Percentiles rank a stretch among this genome's conserved stretches.
Conservation (phyloP, 2,329 filamentous ascomycete species). For the Acrocalymma vagum region DNA sequence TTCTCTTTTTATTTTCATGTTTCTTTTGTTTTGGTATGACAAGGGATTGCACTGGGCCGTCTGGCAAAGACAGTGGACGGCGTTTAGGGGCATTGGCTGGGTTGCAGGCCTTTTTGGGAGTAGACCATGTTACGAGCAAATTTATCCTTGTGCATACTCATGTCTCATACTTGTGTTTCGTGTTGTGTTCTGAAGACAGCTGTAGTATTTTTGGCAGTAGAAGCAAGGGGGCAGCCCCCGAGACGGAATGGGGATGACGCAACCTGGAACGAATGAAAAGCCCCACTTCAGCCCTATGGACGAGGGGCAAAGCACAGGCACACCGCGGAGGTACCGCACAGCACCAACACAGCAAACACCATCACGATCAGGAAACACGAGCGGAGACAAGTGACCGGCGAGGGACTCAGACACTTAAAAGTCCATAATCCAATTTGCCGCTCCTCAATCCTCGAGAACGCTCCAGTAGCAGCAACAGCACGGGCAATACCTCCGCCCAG, state of each 20-base stretch:
- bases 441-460: too few species aligned
- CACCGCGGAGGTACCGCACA: constrained; percentile 1
- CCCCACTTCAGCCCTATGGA: constrained; percentile 45
- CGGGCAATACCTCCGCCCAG: constrained; percentile 2
- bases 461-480: not conserved
- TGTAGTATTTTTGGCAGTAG: too few species aligned
- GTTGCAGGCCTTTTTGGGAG: too few species aligned
- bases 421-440: too few species aligned
- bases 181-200: too few species aligned
- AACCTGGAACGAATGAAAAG: constrained; percentile 9
- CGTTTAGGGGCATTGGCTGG: constrained; percentile 30
- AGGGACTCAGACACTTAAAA: too few species aligned
- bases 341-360: too few species aligned
- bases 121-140: constrained; percentile 19
- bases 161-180: not conserved
- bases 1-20: constrained; percentile 24
- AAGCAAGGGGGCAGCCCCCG: too few species aligned
- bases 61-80: constrained; percentile 24
- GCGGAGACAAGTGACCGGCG: too few species aligned
- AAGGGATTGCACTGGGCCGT: constrained; percentile 24
- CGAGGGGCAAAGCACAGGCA: too few species aligned
- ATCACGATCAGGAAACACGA: too few species aligned
- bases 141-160: constrained; percentile 4
- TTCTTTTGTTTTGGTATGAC: constrained; percentile 14
- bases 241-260: constrained; percentile 30